Conservation (phyloP, 2,329 filamentous ascomycete species). For the Aurifilum marmelostoma region DNA sequence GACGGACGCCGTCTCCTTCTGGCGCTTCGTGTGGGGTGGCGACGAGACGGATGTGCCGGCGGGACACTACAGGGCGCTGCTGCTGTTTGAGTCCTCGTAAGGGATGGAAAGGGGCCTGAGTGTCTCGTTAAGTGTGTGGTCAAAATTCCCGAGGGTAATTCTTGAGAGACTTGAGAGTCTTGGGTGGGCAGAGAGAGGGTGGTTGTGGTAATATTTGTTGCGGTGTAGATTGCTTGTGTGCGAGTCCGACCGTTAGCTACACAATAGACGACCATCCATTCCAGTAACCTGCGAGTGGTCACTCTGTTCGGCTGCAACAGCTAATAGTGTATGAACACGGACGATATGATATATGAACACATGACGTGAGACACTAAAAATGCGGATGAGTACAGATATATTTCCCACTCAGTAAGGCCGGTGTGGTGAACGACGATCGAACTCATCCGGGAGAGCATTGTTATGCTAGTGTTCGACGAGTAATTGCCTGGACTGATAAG, state of each 20-base stretch:
- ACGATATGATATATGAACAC: too few relatives aligned
- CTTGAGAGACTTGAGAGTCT: background rate
- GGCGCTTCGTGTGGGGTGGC: slow-evolving; percentile 22
- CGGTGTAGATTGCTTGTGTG: too few relatives aligned
- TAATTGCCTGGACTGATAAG: background rate
- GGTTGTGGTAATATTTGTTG: background rate
- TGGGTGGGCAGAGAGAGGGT: background rate
- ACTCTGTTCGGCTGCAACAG: too few relatives aligned
- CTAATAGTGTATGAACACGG: too few relatives aligned
- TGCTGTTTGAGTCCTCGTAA: slow-evolving; percentile 20
- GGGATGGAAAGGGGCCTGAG: background rate
- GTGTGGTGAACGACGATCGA: background rate
- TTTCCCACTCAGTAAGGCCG: background rate
- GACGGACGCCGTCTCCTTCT: slow-evolving; percentile 14
- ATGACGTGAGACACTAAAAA: too few relatives aligned
- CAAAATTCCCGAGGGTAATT: background rate
- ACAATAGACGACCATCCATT: too few relatives aligned
- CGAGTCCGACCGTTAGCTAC: too few relatives aligned
- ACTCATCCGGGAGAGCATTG: background rate
- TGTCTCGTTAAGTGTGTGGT: background rate
- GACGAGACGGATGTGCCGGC: slow-evolving; percentile 14
- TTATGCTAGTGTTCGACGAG: background rate
- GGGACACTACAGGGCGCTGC: slow-evolving; percentile 22
- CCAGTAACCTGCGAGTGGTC: too few relatives aligned
- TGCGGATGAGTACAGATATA: background rate